Percentiles rank a stretch among this genome's conserved stretches.
phyloP scores from a whole-genome alignment of 2,329 filamentous ascomycete species.

The Cladophialophora immunda region DNA sequence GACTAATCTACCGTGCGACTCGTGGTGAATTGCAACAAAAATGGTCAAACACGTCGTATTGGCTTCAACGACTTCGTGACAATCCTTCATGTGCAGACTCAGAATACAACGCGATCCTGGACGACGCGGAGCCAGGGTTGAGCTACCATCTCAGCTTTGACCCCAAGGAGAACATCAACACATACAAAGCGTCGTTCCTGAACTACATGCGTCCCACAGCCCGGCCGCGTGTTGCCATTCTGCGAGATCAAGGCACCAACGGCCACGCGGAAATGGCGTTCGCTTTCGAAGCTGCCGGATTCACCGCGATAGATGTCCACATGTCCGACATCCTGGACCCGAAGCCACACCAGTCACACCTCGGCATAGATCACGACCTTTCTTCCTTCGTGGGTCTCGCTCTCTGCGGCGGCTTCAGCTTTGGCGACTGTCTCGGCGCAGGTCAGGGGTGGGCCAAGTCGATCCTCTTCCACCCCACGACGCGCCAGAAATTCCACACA shows the following conservation, averaged over 20 bases:
- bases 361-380: constrained; percentile 80
- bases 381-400: constrained; percentile 86
- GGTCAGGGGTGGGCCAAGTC: constrained; percentile 96
- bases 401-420: constrained; percentile 96
- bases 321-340: constrained; percentile 77
- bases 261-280: constrained; percentile 98
- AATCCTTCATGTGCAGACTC: constrained; percentile 86
- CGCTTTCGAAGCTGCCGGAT: constrained; percentile 89
- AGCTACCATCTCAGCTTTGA: constrained; percentile 84
- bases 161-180: constrained; percentile 70
- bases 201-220: constrained; percentile 67
- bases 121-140: constrained; percentile 81
- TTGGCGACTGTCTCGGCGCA: constrained; percentile 91
- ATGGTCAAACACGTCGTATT: constrained; percentile 88
- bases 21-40: constrained; percentile 81
- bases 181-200: constrained; percentile 54
- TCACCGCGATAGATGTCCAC: constrained; percentile 91
- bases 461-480: constrained; percentile 81
- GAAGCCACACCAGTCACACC: constrained; percentile 44
- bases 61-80: constrained; percentile 90
- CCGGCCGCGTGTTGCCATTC: constrained; percentile 83
- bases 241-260: constrained; percentile 95
- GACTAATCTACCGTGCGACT: constrained; percentile 72
- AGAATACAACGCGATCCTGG: constrained; percentile 78
- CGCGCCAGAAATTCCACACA: constrained; percentile 77